These are phyloP conservation scores for Neurospora sp. DNA, from an alignment of 495 filamentous ascomycete genomes.

Conservation along the genomic window DNA sequence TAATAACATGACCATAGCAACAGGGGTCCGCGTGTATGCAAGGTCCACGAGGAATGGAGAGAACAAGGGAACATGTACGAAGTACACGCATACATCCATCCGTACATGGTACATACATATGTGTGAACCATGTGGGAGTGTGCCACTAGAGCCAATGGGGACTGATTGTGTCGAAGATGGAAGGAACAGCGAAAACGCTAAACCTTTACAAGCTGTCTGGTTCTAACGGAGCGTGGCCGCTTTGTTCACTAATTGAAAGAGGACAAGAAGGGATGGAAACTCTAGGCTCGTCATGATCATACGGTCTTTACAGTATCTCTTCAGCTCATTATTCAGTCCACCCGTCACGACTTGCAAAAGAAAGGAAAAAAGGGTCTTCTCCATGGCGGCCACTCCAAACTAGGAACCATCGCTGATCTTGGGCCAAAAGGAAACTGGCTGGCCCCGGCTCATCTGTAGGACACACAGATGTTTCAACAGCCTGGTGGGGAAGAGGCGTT, in stretches of 20 bases:
- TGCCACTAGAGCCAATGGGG: neutral
- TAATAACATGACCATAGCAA: conserved; percentile 16
- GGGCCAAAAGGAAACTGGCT: neutral
- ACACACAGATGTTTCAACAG: neutral
- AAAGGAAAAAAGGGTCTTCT: neutral
- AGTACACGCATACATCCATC: neutral
- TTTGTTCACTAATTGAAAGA: neutral
- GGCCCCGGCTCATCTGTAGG: neutral
- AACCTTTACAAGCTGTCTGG: neutral
- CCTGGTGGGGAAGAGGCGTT: conserved; percentile 18
- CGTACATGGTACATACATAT: neutral
- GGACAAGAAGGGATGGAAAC: neutral
- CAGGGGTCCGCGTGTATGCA: conserved; percentile 17
- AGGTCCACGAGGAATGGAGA: neutral
- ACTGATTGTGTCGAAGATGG: neutral
- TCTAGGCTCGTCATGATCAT: neutral
- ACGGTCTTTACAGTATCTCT: neutral
- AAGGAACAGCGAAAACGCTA: neutral
- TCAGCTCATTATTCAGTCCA: neutral
- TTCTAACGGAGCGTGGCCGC: neutral
- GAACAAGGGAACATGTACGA: neutral
- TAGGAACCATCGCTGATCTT: neutral
- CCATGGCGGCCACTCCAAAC: neutral
- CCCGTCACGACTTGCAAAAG: neutral
- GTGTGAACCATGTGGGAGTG: neutral